A percentile compares a stretch with the other conserved stretches of the same genome.
These are phyloP conservation scores for Aspergillus arachidicola DNA, from an alignment of 2,329 filamentous ascomycete species.

Conservation along the genomic window DNA sequence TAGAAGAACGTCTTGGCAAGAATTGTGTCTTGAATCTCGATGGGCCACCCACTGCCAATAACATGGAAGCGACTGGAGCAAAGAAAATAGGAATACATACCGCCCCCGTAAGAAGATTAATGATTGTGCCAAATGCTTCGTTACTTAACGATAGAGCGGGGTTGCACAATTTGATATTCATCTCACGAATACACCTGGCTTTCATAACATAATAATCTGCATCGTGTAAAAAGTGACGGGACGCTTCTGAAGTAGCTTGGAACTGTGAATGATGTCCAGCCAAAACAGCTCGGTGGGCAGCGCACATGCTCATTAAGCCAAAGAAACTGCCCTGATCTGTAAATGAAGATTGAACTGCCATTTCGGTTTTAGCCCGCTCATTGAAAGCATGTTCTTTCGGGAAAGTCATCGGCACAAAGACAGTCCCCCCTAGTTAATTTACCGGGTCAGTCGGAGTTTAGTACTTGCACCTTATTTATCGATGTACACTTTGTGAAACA, in stretches of 20 bases:
- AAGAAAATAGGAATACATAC: slow-evolving; percentile 24
- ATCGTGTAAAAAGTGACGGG: slow-evolving; percentile 29
- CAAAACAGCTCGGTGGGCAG: slow-evolving; percentile 42
- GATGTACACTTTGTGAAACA: neutral
- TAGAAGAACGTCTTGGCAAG: slow-evolving; percentile 8
- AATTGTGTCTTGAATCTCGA: neutral
- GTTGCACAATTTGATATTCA: slow-evolving; percentile 35
- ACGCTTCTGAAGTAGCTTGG: slow-evolving; percentile 17
- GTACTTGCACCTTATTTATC: neutral
- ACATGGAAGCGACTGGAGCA: no score
- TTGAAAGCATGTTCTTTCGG: slow-evolving; percentile 33
- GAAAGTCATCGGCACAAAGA: slow-evolving; percentile 45
- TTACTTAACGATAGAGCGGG: slow-evolving; percentile 31
- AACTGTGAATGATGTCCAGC: slow-evolving; percentile 28
- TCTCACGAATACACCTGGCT: slow-evolving; percentile 36
- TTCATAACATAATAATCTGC: slow-evolving; percentile 45
- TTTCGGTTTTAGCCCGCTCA: slow-evolving; percentile 28
- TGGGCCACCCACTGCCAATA: neutral
- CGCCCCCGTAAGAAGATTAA: slow-evolving; percentile 40
- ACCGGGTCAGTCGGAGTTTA: neutral
- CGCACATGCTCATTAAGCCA: slow-evolving; percentile 42
- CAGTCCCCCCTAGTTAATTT: slow-evolving; percentile 27
- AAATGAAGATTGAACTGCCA: slow-evolving; percentile 37
- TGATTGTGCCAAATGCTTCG: slow-evolving; percentile 41
- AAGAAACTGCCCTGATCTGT: slow-evolving; percentile 42